Evolutionary conservation across 352 stramenopile species (phyloP).

Genomic region (Halophytophthora batemanensis): DNA sequence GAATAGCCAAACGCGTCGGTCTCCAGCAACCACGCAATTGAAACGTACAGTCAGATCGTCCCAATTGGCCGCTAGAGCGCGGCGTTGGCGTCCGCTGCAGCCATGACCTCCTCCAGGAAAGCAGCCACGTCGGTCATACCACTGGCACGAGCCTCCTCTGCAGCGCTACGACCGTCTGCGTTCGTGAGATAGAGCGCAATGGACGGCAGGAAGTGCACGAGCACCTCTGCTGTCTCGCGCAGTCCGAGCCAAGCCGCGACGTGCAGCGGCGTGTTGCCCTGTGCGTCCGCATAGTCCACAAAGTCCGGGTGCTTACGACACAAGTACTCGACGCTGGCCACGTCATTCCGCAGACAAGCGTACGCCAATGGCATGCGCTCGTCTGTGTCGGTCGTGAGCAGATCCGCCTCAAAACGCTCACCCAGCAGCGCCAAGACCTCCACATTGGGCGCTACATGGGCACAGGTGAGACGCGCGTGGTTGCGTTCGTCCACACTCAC

Average conservation of each 20-base stretch:
- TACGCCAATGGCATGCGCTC: slow-evolving; percentile 63
- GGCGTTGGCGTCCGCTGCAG: slow-evolving; percentile 15
- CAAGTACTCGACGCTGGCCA: slow-evolving; percentile 49
- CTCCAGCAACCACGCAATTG: too few species aligned
- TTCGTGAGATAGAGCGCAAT: slow-evolving; percentile 61
- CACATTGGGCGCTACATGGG: slow-evolving; percentile 42
- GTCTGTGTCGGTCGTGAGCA: slow-evolving; percentile 49
- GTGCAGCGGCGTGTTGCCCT: slow-evolving; percentile 69
- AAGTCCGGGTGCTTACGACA: slow-evolving; percentile 55
- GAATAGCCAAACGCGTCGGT: too few species aligned
- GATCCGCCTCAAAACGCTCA: slow-evolving; percentile 38
- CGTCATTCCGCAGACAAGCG: slow-evolving; percentile 50
- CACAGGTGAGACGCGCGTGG: slow-evolving; percentile 28
- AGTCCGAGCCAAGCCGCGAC: slow-evolving; percentile 48
- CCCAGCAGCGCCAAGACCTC: slow-evolving; percentile 35
- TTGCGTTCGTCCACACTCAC: slow-evolving; percentile 46
- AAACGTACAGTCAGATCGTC: too few species aligned
- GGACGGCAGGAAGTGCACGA: slow-evolving; percentile 34
- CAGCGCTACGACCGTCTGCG: slow-evolving; percentile 38
- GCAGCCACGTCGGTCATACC: slow-evolving; percentile 17
- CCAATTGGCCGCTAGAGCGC: too few species aligned
- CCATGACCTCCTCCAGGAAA: slow-evolving; percentile 28
- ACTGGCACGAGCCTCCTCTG: slow-evolving; percentile 37
- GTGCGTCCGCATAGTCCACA: slow-evolving; percentile 60
- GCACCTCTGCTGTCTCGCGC: slow-evolving; percentile 21